Conservation (phyloP, 495 filamentous ascomycete species). For the Aspergillus affinis region DNA sequence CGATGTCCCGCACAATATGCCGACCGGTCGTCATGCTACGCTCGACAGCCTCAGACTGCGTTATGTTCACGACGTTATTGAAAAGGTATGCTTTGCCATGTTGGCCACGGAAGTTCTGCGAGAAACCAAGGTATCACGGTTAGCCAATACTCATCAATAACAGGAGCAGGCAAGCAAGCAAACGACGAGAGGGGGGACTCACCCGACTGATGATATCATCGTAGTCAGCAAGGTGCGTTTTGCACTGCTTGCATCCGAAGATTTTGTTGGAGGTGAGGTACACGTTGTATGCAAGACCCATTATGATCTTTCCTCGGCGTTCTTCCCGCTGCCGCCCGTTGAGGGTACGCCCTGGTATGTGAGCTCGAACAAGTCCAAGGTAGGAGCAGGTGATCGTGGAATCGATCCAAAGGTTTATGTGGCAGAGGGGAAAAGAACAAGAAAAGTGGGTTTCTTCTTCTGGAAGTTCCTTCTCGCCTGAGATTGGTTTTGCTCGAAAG, state of each 20-base stretch:
- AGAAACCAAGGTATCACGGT: slow-evolving; percentile 13
- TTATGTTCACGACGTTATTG: slow-evolving; percentile 88
- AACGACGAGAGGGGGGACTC: slow-evolving; percentile 30
- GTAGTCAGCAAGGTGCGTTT: slow-evolving; percentile 90
- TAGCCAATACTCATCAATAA: slow-evolving; percentile 8
- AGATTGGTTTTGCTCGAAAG: slow-evolving; percentile 2
- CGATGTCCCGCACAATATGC: slow-evolving; percentile 91
- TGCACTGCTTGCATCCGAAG: slow-evolving; percentile 95
- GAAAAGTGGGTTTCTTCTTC: slow-evolving; percentile 6
- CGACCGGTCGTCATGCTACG: slow-evolving; percentile 98
- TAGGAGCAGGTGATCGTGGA: background rate
- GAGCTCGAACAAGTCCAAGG: slow-evolving; percentile 13
- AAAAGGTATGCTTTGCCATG: slow-evolving; percentile 99
- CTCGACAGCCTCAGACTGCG: slow-evolving; percentile 74
- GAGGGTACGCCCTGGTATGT: slow-evolving; percentile 18
- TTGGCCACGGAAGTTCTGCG: slow-evolving; percentile 95
- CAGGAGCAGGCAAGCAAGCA: slow-evolving; percentile 11
- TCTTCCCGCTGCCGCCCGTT: slow-evolving; percentile 17
- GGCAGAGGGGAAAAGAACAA: slow-evolving; percentile 3
- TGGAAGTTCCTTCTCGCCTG: slow-evolving; percentile 17
- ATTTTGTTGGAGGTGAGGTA: slow-evolving; percentile 89
- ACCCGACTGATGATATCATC: slow-evolving; percentile 96
- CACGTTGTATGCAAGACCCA: slow-evolving; percentile 95
- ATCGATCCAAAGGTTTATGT: slow-evolving; percentile 1
- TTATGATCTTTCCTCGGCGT: slow-evolving; percentile 41